A percentile compares a stretch with the other conserved stretches of the same genome.
Conservation (phyloP, 1,139 yeast genomes). For the Hanseniaspora sp. region DNA sequence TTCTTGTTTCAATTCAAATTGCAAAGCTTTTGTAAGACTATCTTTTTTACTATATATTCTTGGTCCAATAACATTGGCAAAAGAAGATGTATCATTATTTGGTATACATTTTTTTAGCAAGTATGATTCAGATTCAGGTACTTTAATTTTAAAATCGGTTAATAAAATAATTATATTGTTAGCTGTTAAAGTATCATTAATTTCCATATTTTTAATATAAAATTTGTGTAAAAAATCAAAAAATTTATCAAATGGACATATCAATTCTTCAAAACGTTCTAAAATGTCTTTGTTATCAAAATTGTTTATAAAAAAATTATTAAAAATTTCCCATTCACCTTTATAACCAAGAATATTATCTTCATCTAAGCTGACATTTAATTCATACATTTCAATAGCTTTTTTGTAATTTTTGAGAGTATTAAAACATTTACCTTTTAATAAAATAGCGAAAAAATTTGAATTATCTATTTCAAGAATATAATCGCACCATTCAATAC, state of each 20-base stretch:
- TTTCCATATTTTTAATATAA: neutral
- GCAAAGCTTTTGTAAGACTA: constrained; percentile 40
- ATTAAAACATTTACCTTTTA: constrained; percentile 32
- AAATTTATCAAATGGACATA: constrained; percentile 40
- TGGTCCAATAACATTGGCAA: constrained; percentile 49
- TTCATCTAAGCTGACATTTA: constrained; percentile 2
- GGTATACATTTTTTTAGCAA: constrained; percentile 52
- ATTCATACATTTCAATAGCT: constrained; percentile 3
- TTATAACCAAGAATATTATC: constrained; percentile 13
- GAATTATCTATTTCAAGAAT: constrained; percentile 45
- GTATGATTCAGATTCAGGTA: constrained; percentile 34
- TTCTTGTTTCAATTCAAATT: constrained; percentile 38
- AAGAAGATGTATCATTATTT: constrained; percentile 33
- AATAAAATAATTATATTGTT: constrained; percentile 34
- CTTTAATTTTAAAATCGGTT: constrained; percentile 35
- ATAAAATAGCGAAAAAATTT: constrained; percentile 56
- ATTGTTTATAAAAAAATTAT: neutral
- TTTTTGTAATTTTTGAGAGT: neutral
- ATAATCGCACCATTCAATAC: constrained; percentile 42
- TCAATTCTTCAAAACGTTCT: constrained; percentile 28
- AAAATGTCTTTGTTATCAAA: neutral
- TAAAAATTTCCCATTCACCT: constrained; percentile 14
- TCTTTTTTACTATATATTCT: constrained; percentile 41
- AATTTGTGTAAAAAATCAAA: constrained; percentile 17
- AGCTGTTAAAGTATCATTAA: constrained; percentile 1